These are phyloP conservation scores for Psilocybe cyanescens DNA, from an alignment of 768 basidiomycete species.

Conservation along the genomic window DNA sequence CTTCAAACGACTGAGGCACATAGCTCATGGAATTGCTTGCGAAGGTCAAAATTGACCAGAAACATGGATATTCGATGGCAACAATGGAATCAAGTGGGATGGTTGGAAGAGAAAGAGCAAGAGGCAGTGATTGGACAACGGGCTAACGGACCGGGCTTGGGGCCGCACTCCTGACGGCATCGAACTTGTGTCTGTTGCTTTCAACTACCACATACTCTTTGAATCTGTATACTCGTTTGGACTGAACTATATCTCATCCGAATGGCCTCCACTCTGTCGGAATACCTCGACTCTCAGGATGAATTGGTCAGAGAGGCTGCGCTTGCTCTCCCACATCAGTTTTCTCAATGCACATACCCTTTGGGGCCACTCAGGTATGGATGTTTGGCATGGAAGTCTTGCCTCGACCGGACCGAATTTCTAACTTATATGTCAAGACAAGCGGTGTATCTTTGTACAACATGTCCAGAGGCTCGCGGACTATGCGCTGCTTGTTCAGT, in stretches of 20 bases:
- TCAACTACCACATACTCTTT: conserved; percentile 1
- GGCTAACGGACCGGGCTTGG: neutral
- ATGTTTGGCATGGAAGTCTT: conserved; percentile 1
- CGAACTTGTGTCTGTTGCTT: neutral
- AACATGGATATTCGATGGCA: neutral
- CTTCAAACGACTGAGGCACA: neutral
- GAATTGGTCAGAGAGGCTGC: conserved; percentile 54
- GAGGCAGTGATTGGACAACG: neutral
- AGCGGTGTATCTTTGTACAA: conserved; percentile 80
- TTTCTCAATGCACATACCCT: conserved; percentile 66
- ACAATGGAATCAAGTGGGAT: neutral
- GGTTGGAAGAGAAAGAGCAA: neutral
- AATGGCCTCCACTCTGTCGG: conserved; percentile 45
- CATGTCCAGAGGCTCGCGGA: conserved; percentile 69
- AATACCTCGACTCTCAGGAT: conserved; percentile 51
- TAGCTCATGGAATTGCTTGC: neutral
- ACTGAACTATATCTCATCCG: neutral
- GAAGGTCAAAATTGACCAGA: neutral
- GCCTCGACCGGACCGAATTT: conserved; percentile 7
- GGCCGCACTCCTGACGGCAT: neutral
- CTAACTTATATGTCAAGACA: conserved; percentile 47
- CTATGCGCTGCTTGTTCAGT: conserved; percentile 85
- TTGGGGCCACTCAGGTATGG: conserved; percentile 56
- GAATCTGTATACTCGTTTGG: neutral
- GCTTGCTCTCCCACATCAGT: conserved; percentile 65